These are phyloP conservation scores for Scheffersomyces stipitis DNA, from an alignment of 805 yeast species.

Conservation along the genomic window DNA sequence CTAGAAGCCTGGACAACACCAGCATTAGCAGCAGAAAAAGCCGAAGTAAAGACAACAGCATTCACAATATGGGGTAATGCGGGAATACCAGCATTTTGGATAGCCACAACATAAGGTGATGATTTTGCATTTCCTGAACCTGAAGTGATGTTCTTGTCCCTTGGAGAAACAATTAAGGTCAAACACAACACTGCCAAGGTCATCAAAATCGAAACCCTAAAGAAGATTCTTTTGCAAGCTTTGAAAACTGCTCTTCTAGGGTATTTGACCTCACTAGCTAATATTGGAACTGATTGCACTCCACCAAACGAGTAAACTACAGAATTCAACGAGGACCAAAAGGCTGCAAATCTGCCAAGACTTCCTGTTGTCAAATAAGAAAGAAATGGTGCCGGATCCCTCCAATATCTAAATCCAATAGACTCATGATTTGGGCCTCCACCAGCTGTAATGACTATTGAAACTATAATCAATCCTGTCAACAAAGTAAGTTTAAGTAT, in stretches of 20 bases:
- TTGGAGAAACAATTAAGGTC: conserved; percentile 32
- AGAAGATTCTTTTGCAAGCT: conserved; percentile 30
- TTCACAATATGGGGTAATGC: conserved; percentile 38
- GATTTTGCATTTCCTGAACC: conserved; percentile 29
- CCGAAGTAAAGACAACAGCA: conserved; percentile 40
- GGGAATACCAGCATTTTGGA: conserved; percentile 29
- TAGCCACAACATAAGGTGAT: conserved; percentile 43
- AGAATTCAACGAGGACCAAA: conserved; percentile 33
- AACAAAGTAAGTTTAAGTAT: conserved; percentile 22
- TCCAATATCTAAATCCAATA: conserved; percentile 42
- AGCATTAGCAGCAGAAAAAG: conserved; percentile 38
- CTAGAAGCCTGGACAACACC: conserved; percentile 29
- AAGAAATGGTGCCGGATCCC: conserved; percentile 38
- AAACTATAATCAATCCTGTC: conserved; percentile 18
- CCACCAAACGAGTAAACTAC: conserved; percentile 41
- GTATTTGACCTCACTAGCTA: conserved; percentile 32
- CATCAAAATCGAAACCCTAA: conserved; percentile 29
- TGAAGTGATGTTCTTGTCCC: conserved; percentile 24
- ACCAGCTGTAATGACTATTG: conserved; percentile 23
- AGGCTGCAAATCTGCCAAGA: conserved; percentile 24
- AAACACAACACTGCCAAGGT: conserved; percentile 29
- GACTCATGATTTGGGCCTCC: conserved; percentile 23
- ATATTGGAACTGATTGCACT: conserved; percentile 21
- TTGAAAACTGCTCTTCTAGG: conserved; percentile 32
- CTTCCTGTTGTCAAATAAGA: conserved; percentile 17